Base-by-base conservation (phyloP, 495 filamentous ascomycete genomes). In the Penicillium crystallinum region DNA sequence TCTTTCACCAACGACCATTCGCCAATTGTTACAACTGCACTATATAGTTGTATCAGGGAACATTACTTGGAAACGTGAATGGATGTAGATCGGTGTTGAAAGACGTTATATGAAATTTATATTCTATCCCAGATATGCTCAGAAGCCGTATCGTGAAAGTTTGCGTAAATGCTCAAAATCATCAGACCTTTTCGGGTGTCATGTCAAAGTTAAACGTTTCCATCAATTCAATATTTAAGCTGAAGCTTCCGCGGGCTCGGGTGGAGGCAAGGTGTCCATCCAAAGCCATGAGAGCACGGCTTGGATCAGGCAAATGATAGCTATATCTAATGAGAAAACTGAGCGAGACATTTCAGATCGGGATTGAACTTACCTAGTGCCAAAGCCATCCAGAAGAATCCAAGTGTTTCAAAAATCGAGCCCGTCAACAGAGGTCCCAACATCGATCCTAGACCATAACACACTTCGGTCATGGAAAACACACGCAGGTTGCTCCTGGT, bases 361-460 rank as follows among this genome's bases (percentile, higher is more conserved):
- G 3, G 8, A 14, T 6, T 9, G 1, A 7, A 14, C 51, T 43
- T 23, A 58, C 58, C 46, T 12, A 51, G 11, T 17, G 27, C 35
- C 8, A 42, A 25, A 9, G 37, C 65, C 54, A 67, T 43, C 5
- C 44, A 41, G 12, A 47, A 52, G 46, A 61, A 68, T 0, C 64
- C 64, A 11, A 66, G 27, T 18, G 6, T 11, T 46, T 64, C 57
- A 14, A 59, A 50, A 8, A 68, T 15, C 23, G 48, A 45, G 0
- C 65, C 60, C 0, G 55, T 57, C 19, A 66, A 25, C 15, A 68
- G 17, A 12, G 65, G 65, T 18, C 65, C 65, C 10, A 62, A 5
- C 23, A 66, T 54, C 38, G 49, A 55, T 14, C 66, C 66, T 17
- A 45, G 10, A 6, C 54, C 58, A 27, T 46, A 63, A 5, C 56